These are phyloP conservation scores for Saksenaea vasiformis DNA, from an alignment of 371 early-diverging fungal species.

Conservation along the genomic window DNA sequence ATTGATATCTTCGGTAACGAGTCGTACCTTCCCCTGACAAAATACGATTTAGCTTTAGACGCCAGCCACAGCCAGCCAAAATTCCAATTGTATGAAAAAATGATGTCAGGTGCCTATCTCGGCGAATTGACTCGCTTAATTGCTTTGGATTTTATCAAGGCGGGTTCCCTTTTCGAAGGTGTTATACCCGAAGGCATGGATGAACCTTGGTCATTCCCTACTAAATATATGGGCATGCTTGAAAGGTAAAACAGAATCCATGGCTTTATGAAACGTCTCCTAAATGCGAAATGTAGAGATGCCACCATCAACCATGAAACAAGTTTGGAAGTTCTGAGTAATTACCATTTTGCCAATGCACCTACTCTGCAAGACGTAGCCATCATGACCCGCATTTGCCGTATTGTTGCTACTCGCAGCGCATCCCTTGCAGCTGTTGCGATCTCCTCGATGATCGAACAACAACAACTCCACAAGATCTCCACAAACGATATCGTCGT, in stretches of 20 bases:
- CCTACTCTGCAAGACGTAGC: constrained; percentile 42
- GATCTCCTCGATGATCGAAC: constrained; percentile 40
- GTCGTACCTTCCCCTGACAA: constrained; percentile 71
- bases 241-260: constrained; percentile 34
- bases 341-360: constrained; percentile 19
- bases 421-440: constrained; percentile 45
- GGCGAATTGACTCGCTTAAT: constrained; percentile 85
- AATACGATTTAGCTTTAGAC: constrained; percentile 82
- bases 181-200: constrained; percentile 56
- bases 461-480: constrained; percentile 20
- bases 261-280: not conserved
- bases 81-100: constrained; percentile 89
- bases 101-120: constrained; percentile 91
- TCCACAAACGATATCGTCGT: constrained; percentile 28
- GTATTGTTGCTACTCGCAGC: constrained; percentile 39
- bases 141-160: constrained; percentile 69
- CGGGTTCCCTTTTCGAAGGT: constrained; percentile 69
- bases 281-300: constrained; percentile 6
- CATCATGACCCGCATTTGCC: constrained; percentile 33
- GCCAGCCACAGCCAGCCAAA: constrained; percentile 70
- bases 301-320: constrained; percentile 9
- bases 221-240: constrained; percentile 67
- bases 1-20: constrained; percentile 79
- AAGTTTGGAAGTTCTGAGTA: constrained; percentile 23
- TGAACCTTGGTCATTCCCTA: constrained; percentile 71